Evolutionary conservation across 352 stramenopile genomes (phyloP).

Genomic region (Globisporangium paddicum): DNA sequence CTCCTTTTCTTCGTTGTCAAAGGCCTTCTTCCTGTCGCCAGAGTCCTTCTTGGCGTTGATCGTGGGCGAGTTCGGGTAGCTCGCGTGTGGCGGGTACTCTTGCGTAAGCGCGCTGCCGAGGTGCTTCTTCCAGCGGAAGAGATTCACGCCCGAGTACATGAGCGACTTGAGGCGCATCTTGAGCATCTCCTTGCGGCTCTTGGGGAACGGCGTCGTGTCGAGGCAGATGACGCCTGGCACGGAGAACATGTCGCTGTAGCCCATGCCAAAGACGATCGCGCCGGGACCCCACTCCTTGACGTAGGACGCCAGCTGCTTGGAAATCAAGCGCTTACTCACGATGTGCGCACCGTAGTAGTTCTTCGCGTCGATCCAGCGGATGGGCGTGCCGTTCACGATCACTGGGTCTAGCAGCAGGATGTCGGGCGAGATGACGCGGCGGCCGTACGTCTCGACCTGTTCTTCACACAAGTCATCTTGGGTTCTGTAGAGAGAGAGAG

Average conservation of each 20-base stretch:
- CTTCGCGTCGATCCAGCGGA: conserved; percentile 86
- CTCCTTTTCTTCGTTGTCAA: background rate
- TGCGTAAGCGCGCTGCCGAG: conserved; percentile 72
- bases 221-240: conserved; percentile 76
- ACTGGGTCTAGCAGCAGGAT: conserved; percentile 78
- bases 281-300: conserved; percentile 84
- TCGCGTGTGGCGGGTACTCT: conserved; percentile 39
- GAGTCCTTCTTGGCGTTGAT: conserved; percentile 11
- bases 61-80: conserved; percentile 14
- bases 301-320: conserved; percentile 74
- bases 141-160: conserved; percentile 54
- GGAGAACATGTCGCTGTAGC: conserved; percentile 85
- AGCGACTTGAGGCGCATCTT: conserved; percentile 81
- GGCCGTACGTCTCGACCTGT: conserved; percentile 57
- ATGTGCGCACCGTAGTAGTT: conserved; percentile 89
- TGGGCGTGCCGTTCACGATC: conserved; percentile 78
- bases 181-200: conserved; percentile 53
- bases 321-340: conserved; percentile 82
- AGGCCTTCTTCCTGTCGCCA: background rate
- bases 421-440: conserved; percentile 74
- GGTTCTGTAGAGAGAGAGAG: conserved; percentile 30
- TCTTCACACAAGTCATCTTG: conserved; percentile 67
- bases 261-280: conserved; percentile 85
- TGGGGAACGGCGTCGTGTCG: conserved; percentile 79
- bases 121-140: conserved; percentile 78